Evolutionary conservation across 352 stramenopile genomes (phyloP).

Genomic region (Phytopythium litorale): DNA sequence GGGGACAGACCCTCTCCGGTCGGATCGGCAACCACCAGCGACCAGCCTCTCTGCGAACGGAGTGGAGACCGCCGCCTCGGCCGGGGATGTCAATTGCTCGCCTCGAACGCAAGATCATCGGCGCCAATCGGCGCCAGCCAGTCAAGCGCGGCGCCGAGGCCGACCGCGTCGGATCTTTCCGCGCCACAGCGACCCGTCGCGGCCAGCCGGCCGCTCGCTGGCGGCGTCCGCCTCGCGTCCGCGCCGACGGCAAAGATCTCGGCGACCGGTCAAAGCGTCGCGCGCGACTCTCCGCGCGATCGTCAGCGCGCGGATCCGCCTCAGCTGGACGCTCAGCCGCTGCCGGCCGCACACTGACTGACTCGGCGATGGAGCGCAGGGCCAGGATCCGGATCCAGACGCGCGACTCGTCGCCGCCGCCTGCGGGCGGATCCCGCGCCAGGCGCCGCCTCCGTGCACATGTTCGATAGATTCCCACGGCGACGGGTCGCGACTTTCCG

Average conservation of each 20-base stretch:
- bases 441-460: background rate
- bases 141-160: background rate
- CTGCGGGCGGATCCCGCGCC: background rate
- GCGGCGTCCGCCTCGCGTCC: background rate
- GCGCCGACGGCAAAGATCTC: background rate
- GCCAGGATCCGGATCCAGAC: background rate
- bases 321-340: background rate
- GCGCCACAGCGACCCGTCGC: background rate
- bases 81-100: no score
- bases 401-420: background rate
- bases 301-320: background rate
- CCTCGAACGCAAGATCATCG: no score
- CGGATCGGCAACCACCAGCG: background rate
- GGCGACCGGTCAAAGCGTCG: slow-evolving; percentile 2
- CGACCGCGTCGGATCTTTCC: background rate
- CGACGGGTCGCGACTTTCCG: background rate
- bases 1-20: background rate
- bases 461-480: background rate
- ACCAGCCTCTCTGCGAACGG: no score
- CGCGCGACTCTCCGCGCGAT: background rate
- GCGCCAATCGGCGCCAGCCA: background rate
- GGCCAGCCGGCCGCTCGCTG: background rate
- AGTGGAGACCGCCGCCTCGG: no score
- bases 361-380: background rate
- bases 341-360: no score